phyloP scores from a whole-genome alignment of 2,329 filamentous ascomycete genomes.

The Fusarium agapanthi region DNA sequence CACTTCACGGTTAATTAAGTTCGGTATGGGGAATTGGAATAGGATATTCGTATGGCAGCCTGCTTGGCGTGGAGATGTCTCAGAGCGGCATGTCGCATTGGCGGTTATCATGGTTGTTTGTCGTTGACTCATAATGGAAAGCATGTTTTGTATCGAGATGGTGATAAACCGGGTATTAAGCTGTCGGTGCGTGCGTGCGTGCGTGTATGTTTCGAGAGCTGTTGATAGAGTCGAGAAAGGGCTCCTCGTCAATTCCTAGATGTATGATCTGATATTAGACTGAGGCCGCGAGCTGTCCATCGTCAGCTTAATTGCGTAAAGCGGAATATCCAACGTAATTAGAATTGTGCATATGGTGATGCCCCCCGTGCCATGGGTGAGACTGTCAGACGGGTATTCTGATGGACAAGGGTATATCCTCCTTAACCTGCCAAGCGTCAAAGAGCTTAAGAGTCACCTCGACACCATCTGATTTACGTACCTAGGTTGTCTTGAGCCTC shows the following conservation, averaged over 20 bases:
- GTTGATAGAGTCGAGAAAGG: neutral
- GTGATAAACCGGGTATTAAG: neutral
- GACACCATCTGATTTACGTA: neutral
- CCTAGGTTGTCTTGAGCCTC: constrained; percentile 22
- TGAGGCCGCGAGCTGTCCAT: neutral
- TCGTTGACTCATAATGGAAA: constrained; percentile 16
- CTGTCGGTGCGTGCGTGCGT: neutral
- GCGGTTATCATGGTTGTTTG: neutral
- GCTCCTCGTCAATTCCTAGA: neutral
- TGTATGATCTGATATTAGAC: neutral
- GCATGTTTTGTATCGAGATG: neutral
- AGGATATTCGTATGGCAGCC: constrained; percentile 9
- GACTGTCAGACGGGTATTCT: constrained; percentile 12
- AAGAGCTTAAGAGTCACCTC: neutral
- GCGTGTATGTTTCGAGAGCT: neutral
- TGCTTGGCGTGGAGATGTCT: constrained; percentile 24
- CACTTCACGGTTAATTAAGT: neutral
- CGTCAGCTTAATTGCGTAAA: neutral
- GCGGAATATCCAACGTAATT: neutral
- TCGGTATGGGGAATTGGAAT: neutral
- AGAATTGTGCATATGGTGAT: neutral
- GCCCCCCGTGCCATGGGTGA: neutral
- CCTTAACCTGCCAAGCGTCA: neutral
- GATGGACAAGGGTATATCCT: neutral
- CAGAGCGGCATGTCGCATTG: constrained; percentile 3